Conservation (phyloP, 345 rosid species). For the Euclidium syriacum region DNA sequence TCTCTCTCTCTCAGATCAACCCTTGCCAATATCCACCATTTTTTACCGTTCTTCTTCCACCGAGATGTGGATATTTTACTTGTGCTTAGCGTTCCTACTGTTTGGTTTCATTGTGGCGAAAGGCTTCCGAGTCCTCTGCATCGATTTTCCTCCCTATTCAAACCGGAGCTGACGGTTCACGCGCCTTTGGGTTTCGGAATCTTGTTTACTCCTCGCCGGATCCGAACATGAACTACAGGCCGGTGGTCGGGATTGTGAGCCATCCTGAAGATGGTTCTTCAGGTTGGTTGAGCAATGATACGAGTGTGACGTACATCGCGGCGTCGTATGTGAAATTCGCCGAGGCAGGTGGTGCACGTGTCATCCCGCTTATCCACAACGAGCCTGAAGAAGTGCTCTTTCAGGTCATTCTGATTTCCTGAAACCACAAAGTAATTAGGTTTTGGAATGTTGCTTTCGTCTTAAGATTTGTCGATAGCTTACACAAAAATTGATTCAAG, state of each 20-base stretch:
- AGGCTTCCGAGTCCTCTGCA: constrained; percentile 2
- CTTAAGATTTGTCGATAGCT: not conserved
- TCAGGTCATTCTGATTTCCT: constrained; percentile 40
- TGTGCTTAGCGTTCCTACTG: constrained; percentile 7
- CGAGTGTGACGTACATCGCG: constrained; percentile 61
- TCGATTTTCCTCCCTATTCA: constrained; percentile 49
- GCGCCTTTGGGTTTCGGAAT: not conserved
- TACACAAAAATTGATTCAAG: not conserved
- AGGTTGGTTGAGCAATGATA: constrained; percentile 57
- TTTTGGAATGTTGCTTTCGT: not conserved
- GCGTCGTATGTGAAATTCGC: constrained; percentile 89
- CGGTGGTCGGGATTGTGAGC: constrained; percentile 73
- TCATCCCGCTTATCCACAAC: constrained; percentile 77
- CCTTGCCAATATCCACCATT: not conserved
- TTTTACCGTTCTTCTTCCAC: not conserved
- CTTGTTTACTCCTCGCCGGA: constrained; percentile 45
- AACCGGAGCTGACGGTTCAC: constrained; percentile 8
- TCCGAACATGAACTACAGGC: constrained; percentile 54
- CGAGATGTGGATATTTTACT: constrained; percentile 9
- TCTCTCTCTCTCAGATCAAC: not conserved
- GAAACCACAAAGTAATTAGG: not conserved
- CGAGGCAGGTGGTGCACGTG: constrained; percentile 90
- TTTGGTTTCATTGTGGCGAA: not conserved
- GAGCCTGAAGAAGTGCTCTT: constrained; percentile 65
- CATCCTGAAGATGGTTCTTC: constrained; percentile 96